phyloP scores from a whole-genome alignment of 202 grass and related monocot species.

The Cymbopogon flexuosus region DNA sequence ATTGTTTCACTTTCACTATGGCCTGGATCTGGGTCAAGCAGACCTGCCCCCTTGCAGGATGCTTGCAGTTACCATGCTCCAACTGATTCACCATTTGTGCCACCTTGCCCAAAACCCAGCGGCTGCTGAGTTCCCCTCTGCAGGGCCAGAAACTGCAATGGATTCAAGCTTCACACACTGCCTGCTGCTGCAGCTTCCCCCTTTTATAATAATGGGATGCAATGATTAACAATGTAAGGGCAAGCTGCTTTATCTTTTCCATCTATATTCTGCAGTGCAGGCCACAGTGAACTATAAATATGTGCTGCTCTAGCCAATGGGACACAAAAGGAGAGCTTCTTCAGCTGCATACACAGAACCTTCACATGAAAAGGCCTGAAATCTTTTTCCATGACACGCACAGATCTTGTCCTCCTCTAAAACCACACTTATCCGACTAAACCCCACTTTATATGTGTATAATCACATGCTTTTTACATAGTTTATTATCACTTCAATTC shows the following conservation, averaged over 20 bases:
- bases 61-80: conserved; percentile 36
- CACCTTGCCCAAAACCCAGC: conserved; percentile 3
- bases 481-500: conserved; percentile 10
- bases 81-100: conserved; percentile 29
- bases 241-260: conserved; percentile 23
- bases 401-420: conserved; percentile 25
- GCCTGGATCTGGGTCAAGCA: conserved; percentile 36
- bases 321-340: conserved; percentile 35
- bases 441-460: not conserved
- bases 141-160: conserved; percentile 21
- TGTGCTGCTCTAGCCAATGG: conserved; percentile 34
- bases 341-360: conserved; percentile 41
- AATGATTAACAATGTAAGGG: conserved; percentile 41
- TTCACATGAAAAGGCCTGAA: conserved; percentile 32
- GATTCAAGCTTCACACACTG: conserved; percentile 10
- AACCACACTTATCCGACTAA: conserved; percentile 11
- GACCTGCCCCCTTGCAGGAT: conserved; percentile 10
- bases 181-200: not conserved
- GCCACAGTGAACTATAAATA: conserved; percentile 35
- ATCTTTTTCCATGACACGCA: conserved; percentile 31
- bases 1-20: conserved; percentile 19
- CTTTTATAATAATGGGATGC: conserved; percentile 3
- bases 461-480: not conserved
- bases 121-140: conserved; percentile 21
- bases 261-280: conserved; percentile 12